Base-by-base conservation (phyloP, 2,329 filamentous ascomycete species). In the Stagonosporopsis chrysanthemi region DNA sequence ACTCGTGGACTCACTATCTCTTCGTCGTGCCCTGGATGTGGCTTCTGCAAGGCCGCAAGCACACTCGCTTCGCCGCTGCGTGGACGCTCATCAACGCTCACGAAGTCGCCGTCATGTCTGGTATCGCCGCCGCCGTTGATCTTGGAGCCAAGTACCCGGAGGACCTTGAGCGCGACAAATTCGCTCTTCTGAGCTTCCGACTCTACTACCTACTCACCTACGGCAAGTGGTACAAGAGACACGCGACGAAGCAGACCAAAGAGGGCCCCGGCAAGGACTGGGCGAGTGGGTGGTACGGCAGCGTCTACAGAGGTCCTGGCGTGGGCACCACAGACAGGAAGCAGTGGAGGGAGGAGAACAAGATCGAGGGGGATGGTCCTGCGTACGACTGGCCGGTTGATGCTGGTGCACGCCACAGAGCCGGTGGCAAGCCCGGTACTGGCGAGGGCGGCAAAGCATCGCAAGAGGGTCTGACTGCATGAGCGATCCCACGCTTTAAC, bases 11-110 rank as follows among this genome's bases (percentile, higher is more conserved):
- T 31, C 86, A 89, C 65, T 88, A 88, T 67, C 68, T 84, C 1
- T 81, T 85, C 31, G 86, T 89, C 63, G 87, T 92, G 1, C 89
- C 89, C 0, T 86, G 86, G 61, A 84, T 92, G 82, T 89, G 88
- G 87, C 84, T 89, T 23, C 81, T 92, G 3, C 88, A 92, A 62
- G 88, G 87, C 0, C 83, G 80, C 59, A 85, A 85, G 24, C 79
- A 80, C 45, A 91, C 88, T 0, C 78, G 81, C 22, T 90, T 86
- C 68, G 88, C 88, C 0, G 85, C 85, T 1, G 83, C 83, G 6
- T 91, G 88, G 88, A 90, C 88, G 0, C 78, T 91, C 54, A 84
- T 90, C 56, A 88, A 88, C 61, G 86, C 86, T 65, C 86, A 91
- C 64, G 89, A 91, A 67, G 80, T 90, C 9, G 89, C 89, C 1